These are phyloP conservation scores for Thamnidium elegans DNA, from an alignment of 192 early-diverging fungal genomes.

Conservation along the genomic window DNA sequence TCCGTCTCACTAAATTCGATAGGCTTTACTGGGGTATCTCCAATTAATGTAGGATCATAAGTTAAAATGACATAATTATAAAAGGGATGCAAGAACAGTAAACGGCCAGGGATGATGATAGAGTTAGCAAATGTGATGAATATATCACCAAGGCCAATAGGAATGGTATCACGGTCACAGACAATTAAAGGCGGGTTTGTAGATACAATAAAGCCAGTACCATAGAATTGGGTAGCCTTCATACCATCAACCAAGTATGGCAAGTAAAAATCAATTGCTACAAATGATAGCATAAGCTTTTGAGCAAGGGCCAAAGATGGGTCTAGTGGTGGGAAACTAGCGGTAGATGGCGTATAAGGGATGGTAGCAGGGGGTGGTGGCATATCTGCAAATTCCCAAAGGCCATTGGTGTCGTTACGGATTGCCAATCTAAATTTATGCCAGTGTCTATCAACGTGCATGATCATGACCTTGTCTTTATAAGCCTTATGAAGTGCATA, in stretches of 20 bases:
- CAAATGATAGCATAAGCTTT: slow-evolving; percentile 75
- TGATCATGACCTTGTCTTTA: slow-evolving; percentile 77
- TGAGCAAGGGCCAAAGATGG: slow-evolving; percentile 68
- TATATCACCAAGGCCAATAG: slow-evolving; percentile 74
- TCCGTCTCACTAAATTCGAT: slow-evolving; percentile 55
- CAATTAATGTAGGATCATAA: slow-evolving; percentile 75
- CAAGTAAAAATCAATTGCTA: slow-evolving; percentile 76
- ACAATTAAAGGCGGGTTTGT: slow-evolving; percentile 77
- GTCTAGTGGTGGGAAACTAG: slow-evolving; percentile 71
- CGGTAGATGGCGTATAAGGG: slow-evolving; percentile 58
- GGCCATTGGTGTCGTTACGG: slow-evolving; percentile 76
- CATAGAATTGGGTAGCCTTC: slow-evolving; percentile 65
- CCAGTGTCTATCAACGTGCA: slow-evolving; percentile 89
- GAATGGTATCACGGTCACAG: slow-evolving; percentile 78
- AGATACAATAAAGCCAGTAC: slow-evolving; percentile 79
- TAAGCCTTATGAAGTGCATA: slow-evolving; percentile 80
- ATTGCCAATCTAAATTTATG: slow-evolving; percentile 71
- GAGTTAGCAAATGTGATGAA: slow-evolving; percentile 83
- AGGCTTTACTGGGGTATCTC: slow-evolving; percentile 67
- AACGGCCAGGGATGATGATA: slow-evolving; percentile 81
- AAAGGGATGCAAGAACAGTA: slow-evolving; percentile 82
- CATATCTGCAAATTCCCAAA: slow-evolving; percentile 76
- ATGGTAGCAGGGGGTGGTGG: slow-evolving; percentile 55
- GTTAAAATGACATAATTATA: slow-evolving; percentile 85
- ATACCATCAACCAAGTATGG: slow-evolving; percentile 79